Evolutionary conservation across 1,284 basidiomycete species (phyloP), one percentile per base, ranked within the genome.

Genomic region (Marasmius sp.): DNA sequence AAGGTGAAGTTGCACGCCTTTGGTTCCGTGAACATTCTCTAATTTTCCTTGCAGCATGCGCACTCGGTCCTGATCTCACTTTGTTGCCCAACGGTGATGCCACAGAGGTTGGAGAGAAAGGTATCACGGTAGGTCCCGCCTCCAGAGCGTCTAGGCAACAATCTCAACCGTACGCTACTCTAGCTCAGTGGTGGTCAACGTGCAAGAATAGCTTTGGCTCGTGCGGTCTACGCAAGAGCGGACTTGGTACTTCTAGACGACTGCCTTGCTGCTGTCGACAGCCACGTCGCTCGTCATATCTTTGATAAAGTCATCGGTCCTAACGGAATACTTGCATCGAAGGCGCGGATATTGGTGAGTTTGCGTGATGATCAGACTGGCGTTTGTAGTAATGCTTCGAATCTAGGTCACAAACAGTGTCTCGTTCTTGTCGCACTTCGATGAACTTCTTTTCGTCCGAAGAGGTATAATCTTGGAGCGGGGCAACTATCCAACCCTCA

Each of bases 241-340:
- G 85, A 87, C 69, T 67, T 86, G 27, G 72, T 78, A 38, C 75
- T 85, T 33, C 68, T 85, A 1, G 82, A 85, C 62, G 84, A 85
- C 59, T 79, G 81, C 1, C 80, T 93, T 1, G 85, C 86, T 16
- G 81, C 86, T 70, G 75, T 82, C 1, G 80, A 81, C 58, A 77
- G 77, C 12, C 79, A 81, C 62, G 78, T 81, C 27, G 80, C 79
- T 38, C 73, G 75, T 5, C 78, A 80, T 62, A 74, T 81, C 18
- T 81, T 80, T 59, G 94, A 97, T 68, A 82, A 93, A 53, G 94
- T 98, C 38, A 91, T 98, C 62, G 96, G 96, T 2, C 95, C 95
- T 1, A 79, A 87, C 58, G 96, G 96, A 61, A 71, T 98, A 2
- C 86, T 98, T 36, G 85, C 90, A 16, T 85, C 85, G 47, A 97